Base-by-base conservation (phyloP, 75 land plant genomes). In the Chamaecyparis obtusa region DNA sequence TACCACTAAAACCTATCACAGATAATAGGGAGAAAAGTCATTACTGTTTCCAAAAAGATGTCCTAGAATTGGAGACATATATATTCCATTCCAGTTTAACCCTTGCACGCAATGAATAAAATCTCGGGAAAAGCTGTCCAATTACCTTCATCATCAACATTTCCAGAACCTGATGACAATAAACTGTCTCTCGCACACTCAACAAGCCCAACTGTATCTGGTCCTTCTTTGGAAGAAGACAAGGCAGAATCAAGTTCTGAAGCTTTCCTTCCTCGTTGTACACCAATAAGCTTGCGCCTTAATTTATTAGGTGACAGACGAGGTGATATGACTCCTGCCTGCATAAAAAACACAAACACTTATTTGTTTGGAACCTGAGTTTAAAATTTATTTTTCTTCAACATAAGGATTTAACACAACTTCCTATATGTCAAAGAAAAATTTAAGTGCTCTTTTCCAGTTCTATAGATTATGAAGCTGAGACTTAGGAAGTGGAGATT, bases 111-210 rank as follows among this genome's bases (percentile, higher is more conserved):
- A 54, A 54, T 54, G 64, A 84, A 84, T 32, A 33, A 56, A 41
- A 46, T 49, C 64, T 7, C 5, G 8, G 0, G 64, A 5, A 35
- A 36, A 36, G 37, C 21, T 19, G 35, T 84, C 41, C 35, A 54
- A 51, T 51, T 84, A 84, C 85, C 85, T 54, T 84, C 85, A 21
- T 84, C 85, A 8, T 84, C 36, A 32, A 84, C 48, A 84, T 85
- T 49, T 84, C 86, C 57, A 51, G 86, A 83, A 86, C 55, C 56
- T 46, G 86, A 82, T 48, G 57, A 46, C 56, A 87, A 43, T 49
- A 87, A 48, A 87, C 87, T 24, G 87, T 87, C 56, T 60, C 86
- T 84, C 17, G 27, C 87, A 87, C 87, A 81, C 87, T 87, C 86
- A 27, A 83, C 51, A 41, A 74, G 49, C 13, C 54, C 83, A 19